phyloP scores from a whole-genome alignment of 768 basidiomycete species.

The Lactifluus pinguis region DNA sequence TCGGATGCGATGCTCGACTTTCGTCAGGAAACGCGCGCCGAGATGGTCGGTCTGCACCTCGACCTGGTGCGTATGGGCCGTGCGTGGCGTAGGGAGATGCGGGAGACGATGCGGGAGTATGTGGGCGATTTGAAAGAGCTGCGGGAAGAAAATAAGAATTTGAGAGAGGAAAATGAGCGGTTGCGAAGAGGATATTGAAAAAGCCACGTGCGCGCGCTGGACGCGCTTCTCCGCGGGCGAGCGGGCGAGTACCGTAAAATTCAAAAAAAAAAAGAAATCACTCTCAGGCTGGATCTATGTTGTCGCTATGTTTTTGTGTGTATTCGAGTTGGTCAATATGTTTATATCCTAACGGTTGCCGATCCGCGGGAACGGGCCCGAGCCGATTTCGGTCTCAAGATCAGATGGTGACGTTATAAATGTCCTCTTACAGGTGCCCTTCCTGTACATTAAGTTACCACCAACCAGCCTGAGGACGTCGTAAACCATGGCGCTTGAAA shows the following conservation, averaged over 20 bases:
- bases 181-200: constrained; percentile 32
- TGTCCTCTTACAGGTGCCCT: too few relatives aligned
- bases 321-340: neutral
- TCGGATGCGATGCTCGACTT: constrained; percentile 68
- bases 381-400: neutral
- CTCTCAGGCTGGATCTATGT: neutral
- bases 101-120: constrained; percentile 52
- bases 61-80: constrained; percentile 66
- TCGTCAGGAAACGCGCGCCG: constrained; percentile 57
- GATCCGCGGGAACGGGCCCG: neutral
- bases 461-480: neutral
- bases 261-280: too few relatives aligned
- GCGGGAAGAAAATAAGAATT: constrained; percentile 38
- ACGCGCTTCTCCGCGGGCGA: neutral
- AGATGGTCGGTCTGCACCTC: constrained; percentile 67
- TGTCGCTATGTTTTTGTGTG: neutral
- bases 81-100: constrained; percentile 57
- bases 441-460: too few relatives aligned
- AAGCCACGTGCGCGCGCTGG: neutral
- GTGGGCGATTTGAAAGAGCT: constrained; percentile 43
- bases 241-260: neutral
- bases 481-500: constrained; percentile 11
- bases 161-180: constrained; percentile 60
- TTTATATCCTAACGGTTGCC: neutral
- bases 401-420: neutral